Conservation (phyloP, 352 stramenopile genomes). For the Globisporangium lucens region DNA sequence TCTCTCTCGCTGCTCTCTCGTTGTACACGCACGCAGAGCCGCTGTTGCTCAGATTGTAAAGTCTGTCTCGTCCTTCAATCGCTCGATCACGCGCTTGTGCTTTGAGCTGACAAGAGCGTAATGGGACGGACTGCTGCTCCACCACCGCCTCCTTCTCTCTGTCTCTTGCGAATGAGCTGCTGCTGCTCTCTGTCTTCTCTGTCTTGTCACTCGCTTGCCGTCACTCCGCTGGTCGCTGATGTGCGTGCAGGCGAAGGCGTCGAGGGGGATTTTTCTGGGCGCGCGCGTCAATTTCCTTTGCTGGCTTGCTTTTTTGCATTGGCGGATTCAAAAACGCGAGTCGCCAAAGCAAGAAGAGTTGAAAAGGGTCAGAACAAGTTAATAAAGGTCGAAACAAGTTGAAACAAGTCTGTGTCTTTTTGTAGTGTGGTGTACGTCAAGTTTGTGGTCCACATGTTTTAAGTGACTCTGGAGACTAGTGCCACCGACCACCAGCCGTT, state of each 20-base stretch:
- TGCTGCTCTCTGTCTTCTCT: neutral
- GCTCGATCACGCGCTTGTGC: neutral
- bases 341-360: neutral
- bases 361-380: neutral
- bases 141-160: neutral
- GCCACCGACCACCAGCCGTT: constrained; percentile 6
- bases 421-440: neutral
- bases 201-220: neutral
- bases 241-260: neutral
- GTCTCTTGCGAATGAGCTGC: neutral
- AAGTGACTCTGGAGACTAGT: neutral
- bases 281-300: constrained; percentile 2
- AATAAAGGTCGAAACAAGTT: neutral
- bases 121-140: neutral
- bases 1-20: neutral
- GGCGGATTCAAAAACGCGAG: constrained; percentile 1
- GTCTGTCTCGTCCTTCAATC: neutral
- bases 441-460: too few species aligned
- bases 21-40: neutral
- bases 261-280: constrained; percentile 9
- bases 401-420: neutral
- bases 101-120: neutral
- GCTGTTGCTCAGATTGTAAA: neutral
- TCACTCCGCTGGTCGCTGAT: neutral
- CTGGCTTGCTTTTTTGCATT: neutral